phyloP scores from a whole-genome alignment of 768 basidiomycete genomes.

The Phanerochaete carnosa region DNA sequence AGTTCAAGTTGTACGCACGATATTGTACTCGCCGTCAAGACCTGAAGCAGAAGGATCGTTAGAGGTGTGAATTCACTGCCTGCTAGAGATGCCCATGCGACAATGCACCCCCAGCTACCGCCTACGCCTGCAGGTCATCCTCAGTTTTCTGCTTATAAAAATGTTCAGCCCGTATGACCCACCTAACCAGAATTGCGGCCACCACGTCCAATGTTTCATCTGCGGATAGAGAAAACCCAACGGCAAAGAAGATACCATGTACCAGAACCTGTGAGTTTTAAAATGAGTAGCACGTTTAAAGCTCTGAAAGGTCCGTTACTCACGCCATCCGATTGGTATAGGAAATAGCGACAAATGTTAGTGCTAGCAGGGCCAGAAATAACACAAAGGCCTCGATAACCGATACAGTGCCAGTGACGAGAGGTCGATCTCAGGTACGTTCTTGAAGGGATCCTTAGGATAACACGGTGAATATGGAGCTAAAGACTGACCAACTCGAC shows the following conservation, averaged over 20 bases:
- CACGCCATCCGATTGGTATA: slow-evolving; percentile 1
- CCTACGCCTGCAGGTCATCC: neutral
- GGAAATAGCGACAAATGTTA: neutral
- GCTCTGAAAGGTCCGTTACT: neutral
- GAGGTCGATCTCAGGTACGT: slow-evolving; percentile 28
- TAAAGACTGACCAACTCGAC: slow-evolving; percentile 30
- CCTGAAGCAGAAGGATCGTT: too few species aligned
- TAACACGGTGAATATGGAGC: neutral
- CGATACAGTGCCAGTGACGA: slow-evolving; percentile 27
- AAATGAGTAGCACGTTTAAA: neutral
- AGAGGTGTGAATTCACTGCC: neutral
- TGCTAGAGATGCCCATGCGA: slow-evolving; percentile 44
- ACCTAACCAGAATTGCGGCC: slow-evolving; percentile 64
- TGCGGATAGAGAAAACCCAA: slow-evolving; percentile 39
- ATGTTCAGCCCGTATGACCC: neutral
- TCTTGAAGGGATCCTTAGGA: slow-evolving; percentile 17
- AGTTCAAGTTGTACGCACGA: neutral
- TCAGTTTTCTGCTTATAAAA: neutral
- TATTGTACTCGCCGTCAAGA: neutral
- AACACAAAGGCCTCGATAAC: slow-evolving; percentile 25
- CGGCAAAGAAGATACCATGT: slow-evolving; percentile 17
- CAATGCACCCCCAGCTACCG: slow-evolving; percentile 12
- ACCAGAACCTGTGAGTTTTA: slow-evolving; percentile 10
- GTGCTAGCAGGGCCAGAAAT: slow-evolving; percentile 15
- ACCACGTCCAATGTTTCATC: slow-evolving; percentile 53